Percentiles rank a stretch among this genome's conserved stretches.
phyloP scores from a whole-genome alignment of 2,329 filamentous ascomycete genomes.

The Pestalotiopsis fici region DNA sequence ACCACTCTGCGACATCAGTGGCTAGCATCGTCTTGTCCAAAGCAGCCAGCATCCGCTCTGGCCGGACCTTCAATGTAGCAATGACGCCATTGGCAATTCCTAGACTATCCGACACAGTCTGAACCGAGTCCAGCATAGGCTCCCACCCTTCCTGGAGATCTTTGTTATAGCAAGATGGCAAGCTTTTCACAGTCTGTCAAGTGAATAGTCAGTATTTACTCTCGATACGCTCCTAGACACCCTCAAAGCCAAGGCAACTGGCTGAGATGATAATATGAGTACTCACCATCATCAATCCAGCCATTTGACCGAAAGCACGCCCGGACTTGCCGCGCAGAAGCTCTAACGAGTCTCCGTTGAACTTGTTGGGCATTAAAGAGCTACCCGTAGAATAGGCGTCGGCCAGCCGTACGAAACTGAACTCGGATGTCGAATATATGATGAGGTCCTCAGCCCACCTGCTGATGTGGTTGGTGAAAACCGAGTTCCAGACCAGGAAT shows the following conservation, averaged over 20 bases:
- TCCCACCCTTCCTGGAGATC: constrained; percentile 77
- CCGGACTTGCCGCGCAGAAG: constrained; percentile 77
- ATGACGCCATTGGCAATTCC: constrained; percentile 75
- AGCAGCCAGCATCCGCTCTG: constrained; percentile 71
- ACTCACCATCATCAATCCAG: constrained; percentile 59
- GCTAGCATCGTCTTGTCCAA: constrained; percentile 76
- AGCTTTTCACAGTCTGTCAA: constrained; percentile 52
- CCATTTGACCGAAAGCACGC: constrained; percentile 74
- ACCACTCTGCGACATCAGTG: constrained; percentile 64
- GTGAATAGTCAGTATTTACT: constrained; percentile 26
- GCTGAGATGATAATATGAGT: constrained; percentile 23
- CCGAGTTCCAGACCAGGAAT: constrained; percentile 76
- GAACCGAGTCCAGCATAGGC: constrained; percentile 74
- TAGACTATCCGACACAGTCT: constrained; percentile 72
- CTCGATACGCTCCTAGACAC: constrained; percentile 24
- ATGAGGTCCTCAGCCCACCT: constrained; percentile 86
- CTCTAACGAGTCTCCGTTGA: constrained; percentile 73
- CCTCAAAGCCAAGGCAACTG: constrained; percentile 8
- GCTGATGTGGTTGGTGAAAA: constrained; percentile 78
- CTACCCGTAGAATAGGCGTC: constrained; percentile 81
- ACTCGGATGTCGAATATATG: constrained; percentile 76
- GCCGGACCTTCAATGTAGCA: constrained; percentile 63
- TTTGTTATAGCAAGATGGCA: constrained; percentile 77
- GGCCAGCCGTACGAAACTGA: constrained; percentile 73
- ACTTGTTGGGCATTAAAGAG: constrained; percentile 55